phyloP scores from a whole-genome alignment of 2,329 filamentous ascomycete species.

The Sporothrix brasiliensis region DNA sequence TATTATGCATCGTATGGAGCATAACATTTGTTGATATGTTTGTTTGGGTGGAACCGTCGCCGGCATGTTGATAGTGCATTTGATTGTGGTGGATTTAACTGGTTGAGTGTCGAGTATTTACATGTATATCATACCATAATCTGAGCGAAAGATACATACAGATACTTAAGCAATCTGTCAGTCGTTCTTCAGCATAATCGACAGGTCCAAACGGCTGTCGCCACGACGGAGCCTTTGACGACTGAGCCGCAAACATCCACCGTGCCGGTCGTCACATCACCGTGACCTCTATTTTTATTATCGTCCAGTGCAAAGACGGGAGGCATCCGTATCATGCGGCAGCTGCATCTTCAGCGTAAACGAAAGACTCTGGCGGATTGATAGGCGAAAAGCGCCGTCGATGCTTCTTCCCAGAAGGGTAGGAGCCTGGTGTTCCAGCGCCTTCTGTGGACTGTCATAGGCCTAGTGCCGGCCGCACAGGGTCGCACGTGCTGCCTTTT shows the following conservation, averaged over 20 bases:
- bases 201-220: slow-evolving; percentile 15
- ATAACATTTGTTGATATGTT: background rate
- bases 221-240: slow-evolving; percentile 3
- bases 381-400: background rate
- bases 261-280: background rate
- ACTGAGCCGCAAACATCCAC: background rate
- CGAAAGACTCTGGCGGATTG: background rate
- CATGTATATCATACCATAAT: background rate
- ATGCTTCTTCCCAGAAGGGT: background rate
- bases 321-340: background rate
- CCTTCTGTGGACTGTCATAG: background rate
- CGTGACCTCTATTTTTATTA: background rate
- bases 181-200: background rate
- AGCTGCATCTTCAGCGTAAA: background rate
- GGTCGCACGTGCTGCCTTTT: slow-evolving; percentile 19
- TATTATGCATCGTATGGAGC: no score
- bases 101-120: background rate
- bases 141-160: background rate
- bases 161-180: background rate
- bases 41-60: background rate
- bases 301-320: background rate
- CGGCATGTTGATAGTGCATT: slow-evolving; percentile 10
- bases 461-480: slow-evolving; percentile 10
- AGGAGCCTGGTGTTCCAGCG: slow-evolving; percentile 10
- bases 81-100: background rate